Base-by-base conservation (phyloP, 2,329 filamentous ascomycete species). In the Talaromyces amestolkiae region DNA sequence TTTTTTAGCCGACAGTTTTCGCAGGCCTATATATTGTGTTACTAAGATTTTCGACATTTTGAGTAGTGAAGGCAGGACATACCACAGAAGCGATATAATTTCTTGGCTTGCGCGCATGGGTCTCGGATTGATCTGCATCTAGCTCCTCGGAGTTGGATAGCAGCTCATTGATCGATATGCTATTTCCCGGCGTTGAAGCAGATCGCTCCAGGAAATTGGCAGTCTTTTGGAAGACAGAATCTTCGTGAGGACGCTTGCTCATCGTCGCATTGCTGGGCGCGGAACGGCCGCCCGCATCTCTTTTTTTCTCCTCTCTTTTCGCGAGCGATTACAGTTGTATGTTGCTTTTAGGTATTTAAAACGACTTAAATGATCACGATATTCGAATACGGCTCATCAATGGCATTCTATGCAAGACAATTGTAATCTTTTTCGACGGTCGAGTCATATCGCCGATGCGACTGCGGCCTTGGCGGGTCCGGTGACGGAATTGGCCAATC, bases 1-100 rank as follows among this genome's bases (percentile, higher is more conserved):
- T 85, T 85, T 70, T 84, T 83, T 58, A 81, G 73, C 31, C 84
- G 78, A 70, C 84, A 86, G 17, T 78, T 80, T 69, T 86, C 83
- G 69, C 84, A 86, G 2, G 84, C 84, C 82, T 81, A 67, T 8
- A 67, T 8, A 24, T 53, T 43, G 13, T 54, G 24, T 54, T 54
- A 17, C 24, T 54, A 54, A 35, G 13, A 3, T 4, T 7, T n/a
- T 54, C n/a, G 6, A 54, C 17, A 7, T 56, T 33, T 37, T 3
- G 22, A 13, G 17, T 56, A 19, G 22, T 8, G 35, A 31, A 31
- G 35, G 15, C 15, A 11, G 13, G 45, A 43, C 53, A 58, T 67
- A 58, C 61, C 67, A 78, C 76, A 3, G 76, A 76, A 45, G 76
- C 76, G 66, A 78, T 78, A 63, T 78, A 78, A 66, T 77, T 77